Percentiles rank a stretch among this genome's conserved stretches.
Conservation (phyloP, 139 green algal species). For the Chlorella ohadii region DNA sequence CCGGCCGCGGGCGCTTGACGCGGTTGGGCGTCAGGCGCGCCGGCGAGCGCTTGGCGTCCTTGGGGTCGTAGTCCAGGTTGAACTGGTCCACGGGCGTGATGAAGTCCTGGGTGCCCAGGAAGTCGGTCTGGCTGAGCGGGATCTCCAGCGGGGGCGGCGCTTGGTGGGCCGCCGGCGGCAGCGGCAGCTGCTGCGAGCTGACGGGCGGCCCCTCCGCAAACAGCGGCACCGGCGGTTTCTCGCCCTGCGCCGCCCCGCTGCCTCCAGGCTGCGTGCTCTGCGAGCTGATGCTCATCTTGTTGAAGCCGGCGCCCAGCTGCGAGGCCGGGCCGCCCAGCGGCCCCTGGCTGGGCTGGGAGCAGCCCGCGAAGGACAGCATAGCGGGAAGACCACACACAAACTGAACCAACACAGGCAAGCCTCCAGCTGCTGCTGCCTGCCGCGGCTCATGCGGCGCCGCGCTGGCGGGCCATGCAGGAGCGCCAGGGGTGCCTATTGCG, state of each 20-base stretch:
- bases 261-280: constrained; percentile 2
- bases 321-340: no score
- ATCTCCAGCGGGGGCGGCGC: constrained; percentile 17
- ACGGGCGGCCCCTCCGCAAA: constrained; percentile 26
- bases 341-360: constrained; percentile 20
- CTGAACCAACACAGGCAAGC: background rate
- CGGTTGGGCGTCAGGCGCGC: constrained; percentile 50
- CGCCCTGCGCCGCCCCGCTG: background rate
- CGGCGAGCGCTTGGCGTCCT: constrained; percentile 37
- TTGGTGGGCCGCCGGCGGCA: background rate
- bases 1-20: constrained; percentile 53
- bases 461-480: no score
- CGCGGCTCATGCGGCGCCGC: background rate
- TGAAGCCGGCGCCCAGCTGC: constrained; percentile 37
- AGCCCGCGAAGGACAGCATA: constrained; percentile 11
- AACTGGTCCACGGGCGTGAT: constrained; percentile 65
- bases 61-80: constrained; percentile 15
- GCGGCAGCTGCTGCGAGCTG: constrained; percentile 4
- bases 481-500: background rate
- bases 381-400: background rate
- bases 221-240: constrained; percentile 25
- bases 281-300: constrained; percentile 32
- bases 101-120: constrained; percentile 59
- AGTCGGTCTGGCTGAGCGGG: constrained; percentile 29
- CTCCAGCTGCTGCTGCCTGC: background rate